A percentile compares a stretch with the other conserved stretches of the same genome.
Conservation (phyloP, 2,329 filamentous ascomycete genomes). For the Aspergillus latus region DNA sequence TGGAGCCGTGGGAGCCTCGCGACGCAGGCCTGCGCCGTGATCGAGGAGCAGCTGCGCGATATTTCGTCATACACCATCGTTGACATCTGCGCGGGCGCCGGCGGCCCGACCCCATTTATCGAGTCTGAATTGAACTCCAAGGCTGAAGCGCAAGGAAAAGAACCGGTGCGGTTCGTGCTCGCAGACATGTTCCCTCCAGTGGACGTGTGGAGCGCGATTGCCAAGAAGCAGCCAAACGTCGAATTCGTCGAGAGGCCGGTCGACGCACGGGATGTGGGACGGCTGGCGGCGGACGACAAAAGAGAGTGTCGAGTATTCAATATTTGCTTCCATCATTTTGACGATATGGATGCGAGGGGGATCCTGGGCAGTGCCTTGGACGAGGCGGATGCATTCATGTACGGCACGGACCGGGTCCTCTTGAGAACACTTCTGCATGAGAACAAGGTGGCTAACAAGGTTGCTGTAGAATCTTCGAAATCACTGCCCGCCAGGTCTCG, state of each 20-base stretch:
- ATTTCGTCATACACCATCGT: constrained; percentile 62
- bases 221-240: constrained; percentile 55
- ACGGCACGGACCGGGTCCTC: constrained; percentile 3
- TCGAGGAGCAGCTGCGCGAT: constrained; percentile 40
- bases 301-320: constrained; percentile 69
- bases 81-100: constrained; percentile 74
- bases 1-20: constrained; percentile 21
- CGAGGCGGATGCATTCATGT: constrained; percentile 28
- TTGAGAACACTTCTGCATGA: not conserved
- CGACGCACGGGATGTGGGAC: constrained; percentile 54
- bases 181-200: constrained; percentile 67
- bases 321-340: constrained; percentile 75
- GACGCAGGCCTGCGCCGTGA: constrained; percentile 17
- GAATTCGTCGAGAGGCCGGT: constrained; percentile 61
- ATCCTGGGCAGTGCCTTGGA: constrained; percentile 57
- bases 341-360: constrained; percentile 59
- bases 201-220: constrained; percentile 58
- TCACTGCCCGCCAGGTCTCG: constrained; percentile 7
- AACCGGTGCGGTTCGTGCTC: constrained; percentile 58
- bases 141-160: constrained; percentile 21
- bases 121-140: constrained; percentile 59
- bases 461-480: constrained; percentile 18
- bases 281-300: constrained; percentile 35
- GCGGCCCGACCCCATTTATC: constrained; percentile 67
- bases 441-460: not conserved